Evolutionary conservation across 768 basidiomycete genomes (phyloP), one percentile per base, ranked within the genome.

Genomic region (Agaricus sinodeliciosus): DNA sequence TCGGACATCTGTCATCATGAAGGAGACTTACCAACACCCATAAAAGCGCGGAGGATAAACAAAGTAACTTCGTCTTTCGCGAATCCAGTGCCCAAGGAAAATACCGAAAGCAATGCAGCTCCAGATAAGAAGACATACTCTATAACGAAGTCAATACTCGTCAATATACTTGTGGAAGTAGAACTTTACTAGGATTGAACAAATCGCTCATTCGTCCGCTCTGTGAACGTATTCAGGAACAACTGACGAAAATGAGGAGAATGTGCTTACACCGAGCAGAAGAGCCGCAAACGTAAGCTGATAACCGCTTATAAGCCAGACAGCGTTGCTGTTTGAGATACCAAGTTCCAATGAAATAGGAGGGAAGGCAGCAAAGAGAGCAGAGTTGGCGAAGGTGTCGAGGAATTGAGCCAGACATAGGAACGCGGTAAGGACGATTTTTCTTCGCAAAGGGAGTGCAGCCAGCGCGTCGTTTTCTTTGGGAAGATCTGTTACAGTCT

Each of bases 31-130:
- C 75, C 67, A 19, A 74, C 63, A 18, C 80, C 79, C 48, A 65
- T 72, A 13, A 82, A 41, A 3, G 73, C 78, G 57, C 80, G 67
- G 0, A 82, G 57, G 27, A 77, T 64, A 36, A 81, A 65, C 39
- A 82, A 62, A 0, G 62, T 66, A 48, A 78, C 70, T 57, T 75
- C 72, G 58, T 71, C 62, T 26, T 63, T 39, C 27, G 64, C 31
- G 55, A 80, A 79, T 18, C 76, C 77, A 12, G 66, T 64, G 26
- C 66, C 65, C n/a, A 79, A 54, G 12, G 72, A 71, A 16, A 76
- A 58, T 37, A 74, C 37, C 3, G 75, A 75, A 3, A 81, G 61
- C 11, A 37, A 40, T n/a, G 27, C 18, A 9, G 15, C 19, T 8
- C 43, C 43, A 1, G 22, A 19, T 19, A 44, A 19, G 12, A 44